phyloP scores from a whole-genome alignment of 495 filamentous ascomycete species.

The Penicillium steckii region DNA sequence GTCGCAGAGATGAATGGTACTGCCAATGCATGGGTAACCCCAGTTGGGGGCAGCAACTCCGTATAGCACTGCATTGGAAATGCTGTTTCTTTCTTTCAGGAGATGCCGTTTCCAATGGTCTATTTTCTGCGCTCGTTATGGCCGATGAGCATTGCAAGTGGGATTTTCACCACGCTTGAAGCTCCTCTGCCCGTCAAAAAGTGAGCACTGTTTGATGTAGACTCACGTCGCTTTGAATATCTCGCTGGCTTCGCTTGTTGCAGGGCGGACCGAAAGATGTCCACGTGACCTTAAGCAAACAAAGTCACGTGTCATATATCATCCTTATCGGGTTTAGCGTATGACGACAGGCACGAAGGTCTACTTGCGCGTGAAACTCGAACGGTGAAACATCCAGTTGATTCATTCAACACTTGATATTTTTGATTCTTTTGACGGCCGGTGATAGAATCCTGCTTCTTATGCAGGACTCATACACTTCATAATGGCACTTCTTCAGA shows the following conservation, averaged over 20 bases:
- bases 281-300: background rate
- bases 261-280: background rate
- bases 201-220: background rate
- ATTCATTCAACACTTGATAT: too few species aligned
- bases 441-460: too few species aligned
- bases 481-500: constrained; percentile 71
- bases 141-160: constrained; percentile 4
- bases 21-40: constrained; percentile 82
- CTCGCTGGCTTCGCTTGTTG: background rate
- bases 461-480: constrained; percentile 13
- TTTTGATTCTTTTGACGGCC: too few species aligned
- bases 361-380: constrained; percentile 6
- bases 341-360: constrained; percentile 19
- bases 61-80: constrained; percentile 75
- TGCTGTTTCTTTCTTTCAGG: constrained; percentile 1
- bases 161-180: background rate
- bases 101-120: constrained; percentile 15
- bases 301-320: background rate
- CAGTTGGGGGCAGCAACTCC: constrained; percentile 87
- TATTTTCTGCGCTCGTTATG: constrained; percentile 12
- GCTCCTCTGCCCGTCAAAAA: background rate
- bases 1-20: constrained; percentile 73
- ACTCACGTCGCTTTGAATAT: background rate
- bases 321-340: background rate
- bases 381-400: background rate